Base-by-base conservation (phyloP, 2,329 filamentous ascomycete species). In the Fusarium sp. region DNA sequence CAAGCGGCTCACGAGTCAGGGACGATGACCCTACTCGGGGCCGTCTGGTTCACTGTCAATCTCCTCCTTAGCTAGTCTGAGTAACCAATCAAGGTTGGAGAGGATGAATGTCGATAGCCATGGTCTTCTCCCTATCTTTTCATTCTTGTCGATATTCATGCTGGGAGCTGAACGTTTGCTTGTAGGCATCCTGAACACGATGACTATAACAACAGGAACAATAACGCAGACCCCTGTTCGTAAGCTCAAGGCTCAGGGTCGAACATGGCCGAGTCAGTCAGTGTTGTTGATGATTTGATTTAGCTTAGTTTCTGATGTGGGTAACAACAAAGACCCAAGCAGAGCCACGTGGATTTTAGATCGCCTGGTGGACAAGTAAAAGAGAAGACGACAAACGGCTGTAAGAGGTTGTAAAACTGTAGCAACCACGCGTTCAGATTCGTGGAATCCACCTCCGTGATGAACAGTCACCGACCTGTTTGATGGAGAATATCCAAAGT, bases 1-100 rank as follows among this genome's bases (percentile, higher is more conserved):
- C 15, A 49, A 42, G 27, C 36, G 42, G 10, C 3, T 43, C 23
- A 37, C 50, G 56, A 60, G 56, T 59, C 56, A 59, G 42, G 27
- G 17, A n/a, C 11, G 25, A 29, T 37, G 27, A 32, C 6, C 19
- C 23, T 25, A 33, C 33, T 17, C 11, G 23, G 27, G 23, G 32
- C 13, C 2, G 27, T 7, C 17, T 27, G n/a, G 29, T 36, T 19
- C 31, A 17, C 32, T 37, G 19, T 35, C 27, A 6, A 25, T n/a
- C 23, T 46, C 9, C 25, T 15, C 21, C 9, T 27, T 39, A 14
- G 13, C 25, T 25, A 36, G 21, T 23, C 27, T 21, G 15, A 23
- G 37, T 39, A 11, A 13, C 23, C 25, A 38, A 49, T 38, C n/a
- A 15, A 37, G 19, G n/a, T 13, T 37, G 9, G 17, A 21, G 13